Conservation (phyloP, 164 flowering plant species). For the Stephania yunnanensis region DNA sequence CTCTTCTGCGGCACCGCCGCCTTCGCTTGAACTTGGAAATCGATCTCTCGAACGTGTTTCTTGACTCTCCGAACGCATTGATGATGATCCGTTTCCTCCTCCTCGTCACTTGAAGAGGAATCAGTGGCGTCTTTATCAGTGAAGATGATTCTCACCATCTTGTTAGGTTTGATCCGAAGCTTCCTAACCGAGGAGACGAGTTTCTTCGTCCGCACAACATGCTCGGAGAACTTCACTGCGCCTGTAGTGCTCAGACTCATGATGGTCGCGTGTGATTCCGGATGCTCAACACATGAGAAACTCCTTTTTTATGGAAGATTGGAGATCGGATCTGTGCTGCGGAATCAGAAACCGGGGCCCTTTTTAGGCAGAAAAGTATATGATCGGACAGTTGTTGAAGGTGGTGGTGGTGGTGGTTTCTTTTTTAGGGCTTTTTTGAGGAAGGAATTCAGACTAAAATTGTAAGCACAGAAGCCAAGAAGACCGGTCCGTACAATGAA, state of each 20-base stretch:
- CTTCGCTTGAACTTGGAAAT: slow-evolving; percentile 12
- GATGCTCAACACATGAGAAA: neutral
- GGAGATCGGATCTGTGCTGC: neutral
- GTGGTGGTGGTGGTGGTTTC: neutral
- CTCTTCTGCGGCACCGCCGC: slow-evolving; percentile 11
- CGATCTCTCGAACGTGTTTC: slow-evolving; percentile 36
- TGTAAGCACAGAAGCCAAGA: neutral
- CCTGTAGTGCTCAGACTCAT: neutral
- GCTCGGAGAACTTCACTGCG: slow-evolving; percentile 31
- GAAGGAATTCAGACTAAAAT: neutral
- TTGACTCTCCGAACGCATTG: slow-evolving; percentile 32
- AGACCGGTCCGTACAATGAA: neutral
- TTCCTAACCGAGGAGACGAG: neutral
- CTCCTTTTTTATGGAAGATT: neutral
- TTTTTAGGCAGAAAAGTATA: neutral
- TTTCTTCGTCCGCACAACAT: slow-evolving; percentile 30
- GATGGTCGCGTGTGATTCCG: too few relatives aligned
- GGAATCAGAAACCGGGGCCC: neutral
- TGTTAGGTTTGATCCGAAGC: slow-evolving; percentile 4
- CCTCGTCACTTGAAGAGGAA: slow-evolving; percentile 55
- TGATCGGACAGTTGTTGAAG: neutral
- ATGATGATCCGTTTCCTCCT: slow-evolving; percentile 8
- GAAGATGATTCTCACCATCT: slow-evolving; percentile 32
- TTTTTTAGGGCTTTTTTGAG: neutral
- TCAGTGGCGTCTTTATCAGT: slow-evolving; percentile 58